phyloP scores from a whole-genome alignment of 345 rosid genomes.

The Lumnitzera littorea region DNA sequence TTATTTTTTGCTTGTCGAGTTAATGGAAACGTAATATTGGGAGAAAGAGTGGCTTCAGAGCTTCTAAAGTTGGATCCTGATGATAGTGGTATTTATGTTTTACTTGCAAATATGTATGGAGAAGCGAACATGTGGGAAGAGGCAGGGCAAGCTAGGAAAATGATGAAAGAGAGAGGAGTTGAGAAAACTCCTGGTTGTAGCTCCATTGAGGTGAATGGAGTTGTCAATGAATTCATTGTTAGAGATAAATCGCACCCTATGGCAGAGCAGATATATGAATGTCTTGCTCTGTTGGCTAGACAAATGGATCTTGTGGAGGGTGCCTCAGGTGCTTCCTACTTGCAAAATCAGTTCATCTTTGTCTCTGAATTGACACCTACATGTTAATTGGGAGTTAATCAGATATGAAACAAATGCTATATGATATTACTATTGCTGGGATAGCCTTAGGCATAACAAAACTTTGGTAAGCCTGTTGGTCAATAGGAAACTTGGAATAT shows the following conservation, averaged over 20 bases:
- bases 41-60: slow-evolving; percentile 66
- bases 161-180: slow-evolving; percentile 64
- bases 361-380: slow-evolving; percentile 8
- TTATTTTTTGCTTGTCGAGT: slow-evolving; percentile 69
- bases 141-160: slow-evolving; percentile 48
- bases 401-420: no score
- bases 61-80: slow-evolving; percentile 73
- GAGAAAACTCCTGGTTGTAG: slow-evolving; percentile 85
- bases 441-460: no score
- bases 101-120: slow-evolving; percentile 62
- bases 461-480: no score
- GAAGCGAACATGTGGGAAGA: slow-evolving; percentile 76
- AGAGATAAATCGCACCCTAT: slow-evolving; percentile 62
- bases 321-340: slow-evolving; percentile 7
- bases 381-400: no score
- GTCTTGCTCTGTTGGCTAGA: slow-evolving; percentile 40
- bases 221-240: slow-evolving; percentile 54
- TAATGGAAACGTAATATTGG: slow-evolving; percentile 53
- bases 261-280: slow-evolving; percentile 39
- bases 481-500: no score
- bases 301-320: slow-evolving; percentile 27
- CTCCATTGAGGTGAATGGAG: slow-evolving; percentile 59
- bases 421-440: no score
- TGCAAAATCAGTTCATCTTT: slow-evolving; percentile 5
- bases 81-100: slow-evolving; percentile 78